phyloP scores from a whole-genome alignment of 106 monocot species.

The Ottelia alismoides region DNA sequence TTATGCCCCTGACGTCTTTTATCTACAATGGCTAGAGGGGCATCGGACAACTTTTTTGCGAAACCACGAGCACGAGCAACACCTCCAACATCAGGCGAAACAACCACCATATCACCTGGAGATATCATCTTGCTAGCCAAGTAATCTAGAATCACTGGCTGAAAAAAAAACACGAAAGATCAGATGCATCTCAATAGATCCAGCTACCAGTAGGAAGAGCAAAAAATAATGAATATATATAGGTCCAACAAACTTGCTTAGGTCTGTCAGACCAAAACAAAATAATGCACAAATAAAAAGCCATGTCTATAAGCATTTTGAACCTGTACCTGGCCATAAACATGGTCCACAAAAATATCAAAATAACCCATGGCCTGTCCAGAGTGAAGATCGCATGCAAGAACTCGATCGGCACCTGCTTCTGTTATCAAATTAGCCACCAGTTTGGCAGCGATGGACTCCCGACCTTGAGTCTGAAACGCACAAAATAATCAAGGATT shows the following conservation, averaged over 20 bases:
- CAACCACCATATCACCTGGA: conserved; percentile 44
- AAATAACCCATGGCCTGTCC: conserved; percentile 49
- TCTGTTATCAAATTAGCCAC: conserved; percentile 49
- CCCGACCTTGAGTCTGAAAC: conserved; percentile 55
- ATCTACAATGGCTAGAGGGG: conserved; percentile 59
- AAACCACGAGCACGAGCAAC: conserved; percentile 56
- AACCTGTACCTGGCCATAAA: conserved; percentile 38
- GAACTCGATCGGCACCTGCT: conserved; percentile 47
- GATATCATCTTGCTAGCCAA: conserved; percentile 38
- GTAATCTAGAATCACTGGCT: conserved; percentile 67
- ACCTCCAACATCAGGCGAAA: conserved; percentile 65
- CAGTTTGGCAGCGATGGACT: conserved; percentile 58
- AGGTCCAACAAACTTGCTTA: no score
- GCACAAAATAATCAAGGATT: conserved; percentile 3
- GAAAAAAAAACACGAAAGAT: no score
- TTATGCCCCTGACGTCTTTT: conserved; percentile 55
- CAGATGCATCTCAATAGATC: no score
- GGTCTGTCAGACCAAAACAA: no score
- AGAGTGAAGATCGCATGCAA: conserved; percentile 54
- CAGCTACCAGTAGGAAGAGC: no score
- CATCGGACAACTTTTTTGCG: conserved; percentile 62
- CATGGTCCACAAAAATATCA: conserved; percentile 47
- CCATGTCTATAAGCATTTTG: no score
- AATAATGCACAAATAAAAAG: no score
- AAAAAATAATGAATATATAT: no score